phyloP scores from a whole-genome alignment of 2,329 filamentous ascomycete genomes.

The Trichoderma sp. region DNA sequence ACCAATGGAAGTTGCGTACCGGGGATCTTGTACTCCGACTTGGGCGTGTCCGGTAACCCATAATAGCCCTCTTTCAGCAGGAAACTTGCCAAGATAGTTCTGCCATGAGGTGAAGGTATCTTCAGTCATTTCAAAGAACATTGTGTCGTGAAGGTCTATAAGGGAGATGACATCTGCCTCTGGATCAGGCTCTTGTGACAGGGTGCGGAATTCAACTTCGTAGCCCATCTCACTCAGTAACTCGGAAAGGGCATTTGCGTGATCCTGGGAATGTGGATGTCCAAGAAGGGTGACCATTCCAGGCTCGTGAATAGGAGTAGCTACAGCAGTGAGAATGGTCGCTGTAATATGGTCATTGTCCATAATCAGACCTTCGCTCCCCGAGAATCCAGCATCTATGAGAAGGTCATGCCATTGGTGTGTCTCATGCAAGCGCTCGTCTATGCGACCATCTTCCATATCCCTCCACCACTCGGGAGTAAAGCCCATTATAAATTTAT shows the following conservation, averaged over 20 bases:
- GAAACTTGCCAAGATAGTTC: not conserved
- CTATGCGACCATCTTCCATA: not conserved
- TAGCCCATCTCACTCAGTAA: conserved; percentile 11
- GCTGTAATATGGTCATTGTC: conserved; percentile 16
- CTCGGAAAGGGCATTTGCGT: not conserved
- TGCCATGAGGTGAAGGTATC: not conserved
- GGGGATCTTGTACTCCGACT: conserved; percentile 10
- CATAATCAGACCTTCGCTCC: conserved; percentile 7
- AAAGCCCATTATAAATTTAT: not conserved
- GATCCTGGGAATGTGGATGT: not conserved
- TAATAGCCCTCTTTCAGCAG: not conserved
- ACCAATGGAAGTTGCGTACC: conserved; percentile 13
- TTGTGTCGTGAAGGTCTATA: conserved; percentile 3
- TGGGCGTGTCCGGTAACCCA: conserved; percentile 22
- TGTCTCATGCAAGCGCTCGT: not conserved
- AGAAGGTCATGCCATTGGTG: conserved; percentile 18
- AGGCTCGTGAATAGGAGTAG: not conserved
- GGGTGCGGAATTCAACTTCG: conserved; percentile 5
- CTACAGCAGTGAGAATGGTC: not conserved
- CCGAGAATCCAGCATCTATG: conserved; percentile 7
- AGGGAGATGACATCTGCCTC: not conserved
- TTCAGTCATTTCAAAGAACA: conserved; percentile 12
- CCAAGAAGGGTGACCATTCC: not conserved
- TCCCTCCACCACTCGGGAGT: not conserved
- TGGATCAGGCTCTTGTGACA: conserved; percentile 13